phyloP scores from a whole-genome alignment of 257 asterid genomes.

The Forsythia suspensa region DNA sequence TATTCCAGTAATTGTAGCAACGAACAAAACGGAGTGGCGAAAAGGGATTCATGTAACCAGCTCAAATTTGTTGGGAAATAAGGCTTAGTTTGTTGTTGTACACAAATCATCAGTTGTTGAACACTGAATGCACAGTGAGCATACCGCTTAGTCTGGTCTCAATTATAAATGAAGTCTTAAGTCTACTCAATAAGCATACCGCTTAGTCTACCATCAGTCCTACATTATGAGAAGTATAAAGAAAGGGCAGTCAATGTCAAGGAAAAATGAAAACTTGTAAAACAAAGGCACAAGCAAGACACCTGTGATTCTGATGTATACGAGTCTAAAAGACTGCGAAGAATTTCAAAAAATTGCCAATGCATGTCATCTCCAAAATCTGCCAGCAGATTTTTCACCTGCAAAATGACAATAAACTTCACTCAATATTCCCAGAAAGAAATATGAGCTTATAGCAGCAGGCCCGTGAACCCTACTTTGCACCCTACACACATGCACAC shows the following conservation, averaged over 20 bases:
- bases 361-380: conserved; percentile 97
- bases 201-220: conserved; percentile 1
- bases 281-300: conserved; percentile 10
- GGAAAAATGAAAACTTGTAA: conserved; percentile 9
- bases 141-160: not conserved
- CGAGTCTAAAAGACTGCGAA: conserved; percentile 92
- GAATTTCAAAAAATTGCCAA: conserved; percentile 92
- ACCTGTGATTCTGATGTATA: conserved; percentile 82
- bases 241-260: conserved; percentile 5
- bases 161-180: not conserved
- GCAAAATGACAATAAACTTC: conserved; percentile 27
- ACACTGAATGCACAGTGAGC: not conserved
- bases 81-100: not conserved
- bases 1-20: not conserved
- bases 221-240: conserved; percentile 9
- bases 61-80: not conserved
- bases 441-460: not conserved
- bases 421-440: not conserved
- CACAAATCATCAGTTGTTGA: not conserved
- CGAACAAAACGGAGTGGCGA: not conserved
- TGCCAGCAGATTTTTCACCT: conserved; percentile 88
- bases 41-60: not conserved
- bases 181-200: conserved; percentile 9
- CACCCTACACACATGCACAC: not conserved
- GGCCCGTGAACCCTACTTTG: not conserved